Percentiles rank a stretch among this genome's conserved stretches.
Evolutionary conservation across 441 rosid genomes (phyloP).

Genomic region (Populus hybrid): DNA sequence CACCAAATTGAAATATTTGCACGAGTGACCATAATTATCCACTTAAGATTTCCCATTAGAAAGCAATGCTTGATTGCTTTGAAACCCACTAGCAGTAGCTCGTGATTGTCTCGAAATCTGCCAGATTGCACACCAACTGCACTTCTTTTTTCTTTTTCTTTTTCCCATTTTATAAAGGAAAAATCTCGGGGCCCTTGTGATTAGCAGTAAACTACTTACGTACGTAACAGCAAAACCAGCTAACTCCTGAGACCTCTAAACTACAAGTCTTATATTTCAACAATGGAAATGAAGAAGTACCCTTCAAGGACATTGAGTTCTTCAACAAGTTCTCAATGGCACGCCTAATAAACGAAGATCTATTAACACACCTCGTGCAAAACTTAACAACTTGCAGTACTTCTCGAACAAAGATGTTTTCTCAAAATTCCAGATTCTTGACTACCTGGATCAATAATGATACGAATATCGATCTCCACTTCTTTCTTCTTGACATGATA

Average conservation of each 20-base stretch:
- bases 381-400: too few species aligned
- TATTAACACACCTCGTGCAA: too few species aligned
- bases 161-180: not conserved
- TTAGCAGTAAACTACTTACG: not conserved
- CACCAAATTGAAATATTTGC: constrained; percentile 8
- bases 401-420: too few species aligned
- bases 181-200: not conserved
- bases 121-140: not conserved
- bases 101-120: not conserved
- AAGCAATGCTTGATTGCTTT: not conserved
- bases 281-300: too few species aligned
- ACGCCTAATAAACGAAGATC: too few species aligned
- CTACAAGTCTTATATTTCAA: not conserved
- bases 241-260: not conserved
- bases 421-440: not conserved
- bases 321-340: too few species aligned
- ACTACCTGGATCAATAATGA: not conserved
- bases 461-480: too few species aligned
- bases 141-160: not conserved
- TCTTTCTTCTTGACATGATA: not conserved
- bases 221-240: too few species aligned
- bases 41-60: not conserved
- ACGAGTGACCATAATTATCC: constrained; percentile 6
- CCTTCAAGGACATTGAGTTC: too few species aligned
- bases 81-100: not conserved